Percentiles rank a stretch among this genome's conserved stretches.
These are phyloP conservation scores for Brassica rapa DNA, from an alignment of 345 rosid genomes.

Conservation along the genomic window DNA sequence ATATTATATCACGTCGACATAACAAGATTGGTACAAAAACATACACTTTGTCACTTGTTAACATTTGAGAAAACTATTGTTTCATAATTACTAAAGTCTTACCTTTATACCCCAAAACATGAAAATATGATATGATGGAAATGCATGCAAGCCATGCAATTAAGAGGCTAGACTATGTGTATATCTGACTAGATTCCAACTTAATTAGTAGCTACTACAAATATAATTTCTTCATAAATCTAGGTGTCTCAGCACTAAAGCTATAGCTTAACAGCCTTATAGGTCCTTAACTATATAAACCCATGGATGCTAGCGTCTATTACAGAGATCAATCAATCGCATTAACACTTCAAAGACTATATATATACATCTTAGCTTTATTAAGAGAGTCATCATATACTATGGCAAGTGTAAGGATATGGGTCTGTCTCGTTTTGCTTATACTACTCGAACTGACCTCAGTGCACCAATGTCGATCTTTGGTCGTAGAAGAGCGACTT, in stretches of 20 bases:
- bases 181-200: constrained; percentile 30
- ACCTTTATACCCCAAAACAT: neutral
- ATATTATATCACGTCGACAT: neutral
- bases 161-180: neutral
- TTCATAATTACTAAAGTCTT: neutral
- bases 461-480: constrained; percentile 24
- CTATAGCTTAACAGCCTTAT: neutral
- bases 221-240: constrained; percentile 5
- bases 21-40: neutral
- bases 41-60: neutral
- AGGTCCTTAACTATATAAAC: neutral
- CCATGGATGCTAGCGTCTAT: neutral
- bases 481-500: neutral
- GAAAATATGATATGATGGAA: neutral
- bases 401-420: constrained; percentile 31
- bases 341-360: neutral
- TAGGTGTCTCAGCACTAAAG: neutral
- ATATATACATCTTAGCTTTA: neutral
- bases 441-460: constrained; percentile 11
- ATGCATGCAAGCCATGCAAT: constrained; percentile 5
- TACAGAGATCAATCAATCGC: neutral
- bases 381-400: neutral
- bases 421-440: constrained; percentile 19
- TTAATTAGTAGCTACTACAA: neutral
- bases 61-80: neutral